These are phyloP conservation scores for Aureobasidium leucospermi DNA, from an alignment of 2,329 filamentous ascomycete species.

Conservation along the genomic window DNA sequence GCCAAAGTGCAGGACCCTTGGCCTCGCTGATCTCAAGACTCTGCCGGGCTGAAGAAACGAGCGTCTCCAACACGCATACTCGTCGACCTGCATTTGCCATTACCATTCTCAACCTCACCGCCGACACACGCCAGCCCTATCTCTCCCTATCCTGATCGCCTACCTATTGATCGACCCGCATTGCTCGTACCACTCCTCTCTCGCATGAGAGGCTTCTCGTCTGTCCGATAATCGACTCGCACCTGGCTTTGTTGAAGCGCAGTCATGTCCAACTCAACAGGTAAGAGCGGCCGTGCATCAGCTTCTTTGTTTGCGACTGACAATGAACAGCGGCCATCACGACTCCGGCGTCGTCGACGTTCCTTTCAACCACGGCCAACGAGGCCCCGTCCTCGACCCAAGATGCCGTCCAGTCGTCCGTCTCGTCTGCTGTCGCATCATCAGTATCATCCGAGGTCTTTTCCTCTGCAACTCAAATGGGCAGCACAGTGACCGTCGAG, in stretches of 20 bases:
- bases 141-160: background rate
- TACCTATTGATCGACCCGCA: background rate
- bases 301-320: constrained; percentile 3
- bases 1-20: background rate
- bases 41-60: background rate
- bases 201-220: background rate
- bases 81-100: background rate
- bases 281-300: constrained; percentile 6
- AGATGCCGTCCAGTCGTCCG: constrained; percentile 13
- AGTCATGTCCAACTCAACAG: constrained; percentile 19
- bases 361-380: background rate
- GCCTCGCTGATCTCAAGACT: background rate
- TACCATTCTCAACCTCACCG: background rate
- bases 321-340: constrained; percentile 1
- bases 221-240: background rate
- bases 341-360: constrained; percentile 4
- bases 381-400: constrained; percentile 1
- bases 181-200: background rate
- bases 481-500: constrained; percentile 16
- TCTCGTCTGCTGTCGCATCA: constrained; percentile 17
- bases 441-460: constrained; percentile 18
- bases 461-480: background rate
- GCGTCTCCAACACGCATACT: background rate
- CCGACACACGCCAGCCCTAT: background rate
- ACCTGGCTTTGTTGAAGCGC: constrained; percentile 5